phyloP scores from a whole-genome alignment of 768 basidiomycete species.

The Lyophyllum shimeji region DNA sequence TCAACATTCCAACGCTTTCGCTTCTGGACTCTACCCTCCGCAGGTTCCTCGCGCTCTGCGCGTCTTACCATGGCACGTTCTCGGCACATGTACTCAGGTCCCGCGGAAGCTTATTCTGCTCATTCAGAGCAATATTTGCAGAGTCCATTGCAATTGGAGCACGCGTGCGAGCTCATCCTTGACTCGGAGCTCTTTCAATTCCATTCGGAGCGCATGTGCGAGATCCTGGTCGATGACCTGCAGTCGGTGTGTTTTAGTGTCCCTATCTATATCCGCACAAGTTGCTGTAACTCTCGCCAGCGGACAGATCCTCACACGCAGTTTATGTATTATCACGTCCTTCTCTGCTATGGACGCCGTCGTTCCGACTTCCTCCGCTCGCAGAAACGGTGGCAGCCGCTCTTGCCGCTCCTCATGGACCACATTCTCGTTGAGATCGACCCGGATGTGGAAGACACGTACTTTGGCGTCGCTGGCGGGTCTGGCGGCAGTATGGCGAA shows the following conservation, averaged over 20 bases:
- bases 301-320: constrained; percentile 85
- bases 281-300: constrained; percentile 32
- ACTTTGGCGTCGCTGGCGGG: constrained; percentile 43
- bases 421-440: constrained; percentile 83
- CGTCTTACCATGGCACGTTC: constrained; percentile 81
- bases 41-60: constrained; percentile 76
- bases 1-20: constrained; percentile 62
- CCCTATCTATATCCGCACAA: constrained; percentile 5
- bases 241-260: constrained; percentile 49
- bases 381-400: constrained; percentile 79
- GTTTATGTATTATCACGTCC: constrained; percentile 74
- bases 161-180: constrained; percentile 75
- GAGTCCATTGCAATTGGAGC: constrained; percentile 78
- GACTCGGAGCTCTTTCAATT: constrained; percentile 87
- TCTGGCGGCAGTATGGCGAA: constrained; percentile 33
- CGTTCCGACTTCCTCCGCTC: constrained; percentile 71
- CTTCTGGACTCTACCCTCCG: constrained; percentile 77
- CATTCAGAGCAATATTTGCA: constrained; percentile 77
- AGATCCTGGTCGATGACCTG: constrained; percentile 70
- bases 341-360: constrained; percentile 75
- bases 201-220: constrained; percentile 91
- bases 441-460: constrained; percentile 64
- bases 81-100: neutral
- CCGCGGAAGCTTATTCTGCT: neutral
- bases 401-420: constrained; percentile 84